Base-by-base conservation (phyloP, 2,329 filamentous ascomycete genomes). In the Stemphylium beticola region DNA sequence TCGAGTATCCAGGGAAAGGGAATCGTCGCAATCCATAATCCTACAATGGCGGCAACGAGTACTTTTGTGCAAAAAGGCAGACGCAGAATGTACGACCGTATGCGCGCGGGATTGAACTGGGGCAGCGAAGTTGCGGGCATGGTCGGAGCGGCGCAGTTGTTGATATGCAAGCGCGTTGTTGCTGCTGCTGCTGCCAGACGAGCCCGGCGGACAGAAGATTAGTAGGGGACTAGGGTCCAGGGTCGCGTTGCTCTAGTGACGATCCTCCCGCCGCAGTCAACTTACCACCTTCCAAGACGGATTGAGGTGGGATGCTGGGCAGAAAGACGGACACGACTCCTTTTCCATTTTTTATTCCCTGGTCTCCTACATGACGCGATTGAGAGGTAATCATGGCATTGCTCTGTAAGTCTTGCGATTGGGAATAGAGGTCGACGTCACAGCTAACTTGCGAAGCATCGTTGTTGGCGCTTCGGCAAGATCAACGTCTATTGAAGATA, bases 41-140 rank as follows among this genome's bases (percentile, higher is more conserved):
- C 78, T 29, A 89, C 69, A 53, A 96, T 90, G 39, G 87, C 76
- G 4, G 87, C 68, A 17, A 92, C 74, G 12, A 92, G 83, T 15
- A 83, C 75, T 45, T 93, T 86, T 22, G 95, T 97, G 73, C 95
- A 92, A 1, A 98, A 81, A 32, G 95, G 93, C n/a, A 98, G 82
- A 43, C 92, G 88, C 56, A 91, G 81, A 62, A 96, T 70, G 74
- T 96, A 97, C 8, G 90, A 91, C 62, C 91, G 88, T 66, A 92
- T 83, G 64, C 91, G 87, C 57, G 83, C 76, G 29, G 88, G 85
- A 76, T 87, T 93, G 76, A 96, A 88, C 53, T 83, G 80, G 66
- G 82, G 64, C 71, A 82, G 71, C 74, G 79, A 76, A 42, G 76
- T 76, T 58, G 81, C 77, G 52, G 61, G 47, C 52, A 55, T 55